phyloP scores from a whole-genome alignment of 2,329 filamentous ascomycete genomes.

The Botryotinia narcissicola region DNA sequence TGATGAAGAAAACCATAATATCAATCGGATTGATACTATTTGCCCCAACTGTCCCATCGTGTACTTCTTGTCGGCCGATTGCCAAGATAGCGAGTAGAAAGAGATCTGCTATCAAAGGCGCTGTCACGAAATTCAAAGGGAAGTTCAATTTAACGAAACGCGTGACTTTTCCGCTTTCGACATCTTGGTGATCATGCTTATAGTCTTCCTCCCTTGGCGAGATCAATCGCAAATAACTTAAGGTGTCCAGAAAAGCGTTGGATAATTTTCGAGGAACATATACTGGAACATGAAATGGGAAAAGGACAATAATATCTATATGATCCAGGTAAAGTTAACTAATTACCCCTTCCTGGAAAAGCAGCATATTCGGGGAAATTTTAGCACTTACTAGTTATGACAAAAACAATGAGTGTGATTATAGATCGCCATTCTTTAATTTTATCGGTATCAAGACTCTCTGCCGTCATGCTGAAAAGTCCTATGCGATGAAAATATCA shows the following conservation, averaged over 20 bases:
- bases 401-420: conserved; percentile 65
- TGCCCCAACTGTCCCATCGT: conserved; percentile 65
- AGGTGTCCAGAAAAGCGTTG: conserved; percentile 44
- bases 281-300: conserved; percentile 64
- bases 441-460: conserved; percentile 47
- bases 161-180: conserved; percentile 37
- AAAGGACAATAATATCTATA: conserved; percentile 65
- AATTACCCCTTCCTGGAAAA: conserved; percentile 7
- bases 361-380: neutral
- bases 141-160: conserved; percentile 53
- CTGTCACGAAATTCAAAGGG: conserved; percentile 69
- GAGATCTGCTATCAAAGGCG: conserved; percentile 67
- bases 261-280: conserved; percentile 53
- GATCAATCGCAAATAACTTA: conserved; percentile 53
- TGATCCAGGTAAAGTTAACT: conserved; percentile 16
- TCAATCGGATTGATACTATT: conserved; percentile 67
- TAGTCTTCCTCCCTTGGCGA: conserved; percentile 40
- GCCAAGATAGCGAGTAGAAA: conserved; percentile 68
- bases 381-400: conserved; percentile 62
- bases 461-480: conserved; percentile 2
- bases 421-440: conserved; percentile 69
- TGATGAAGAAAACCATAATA: conserved; percentile 74
- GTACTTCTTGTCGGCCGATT: conserved; percentile 64
- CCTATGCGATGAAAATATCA: neutral
- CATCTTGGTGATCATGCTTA: conserved; percentile 30